phyloP scores from a whole-genome alignment of 1,284 basidiomycete species.

The Sporisorium iseilematis-ciliati region DNA sequence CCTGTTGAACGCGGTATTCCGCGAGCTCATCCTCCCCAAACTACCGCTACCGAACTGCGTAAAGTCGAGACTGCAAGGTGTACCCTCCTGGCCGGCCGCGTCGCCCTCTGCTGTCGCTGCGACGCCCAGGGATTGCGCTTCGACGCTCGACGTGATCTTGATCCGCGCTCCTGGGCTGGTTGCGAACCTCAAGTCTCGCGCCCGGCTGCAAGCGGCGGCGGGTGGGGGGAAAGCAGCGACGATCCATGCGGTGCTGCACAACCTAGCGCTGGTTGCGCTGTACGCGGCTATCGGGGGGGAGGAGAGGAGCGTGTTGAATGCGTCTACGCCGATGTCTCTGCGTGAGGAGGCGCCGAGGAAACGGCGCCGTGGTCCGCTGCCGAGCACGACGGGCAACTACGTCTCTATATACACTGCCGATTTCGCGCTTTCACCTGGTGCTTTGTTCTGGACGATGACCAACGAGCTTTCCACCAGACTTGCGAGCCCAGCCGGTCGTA shows the following conservation, averaged over 20 bases:
- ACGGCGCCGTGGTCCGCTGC: conserved; percentile 1
- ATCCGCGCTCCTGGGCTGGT: conserved; percentile 20
- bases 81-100: conserved; percentile 22
- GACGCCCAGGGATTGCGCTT: conserved; percentile 2
- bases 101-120: not conserved
- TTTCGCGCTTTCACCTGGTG: not conserved
- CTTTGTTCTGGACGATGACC: conserved; percentile 14
- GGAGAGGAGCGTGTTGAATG: conserved; percentile 2
- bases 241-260: conserved; percentile 32
- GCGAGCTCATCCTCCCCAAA: conserved; percentile 27
- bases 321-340: conserved; percentile 33
- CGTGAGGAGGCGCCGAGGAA: conserved; percentile 3
- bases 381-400: conserved; percentile 26
- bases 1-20: conserved; percentile 17
- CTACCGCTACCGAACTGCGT: conserved; percentile 16
- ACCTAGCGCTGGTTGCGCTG: conserved; percentile 21
- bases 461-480: conserved; percentile 10
- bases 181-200: conserved; percentile 24
- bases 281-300: conserved; percentile 17
- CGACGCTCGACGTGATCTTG: conserved; percentile 10
- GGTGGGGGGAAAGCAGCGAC: conserved; percentile 18
- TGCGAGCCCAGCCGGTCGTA: not conserved
- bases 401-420: conserved; percentile 16
- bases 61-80: conserved; percentile 9
- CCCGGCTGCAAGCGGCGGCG: conserved; percentile 2